phyloP scores from a whole-genome alignment of 179 eudicot species.

The Spergularia azorica region DNA sequence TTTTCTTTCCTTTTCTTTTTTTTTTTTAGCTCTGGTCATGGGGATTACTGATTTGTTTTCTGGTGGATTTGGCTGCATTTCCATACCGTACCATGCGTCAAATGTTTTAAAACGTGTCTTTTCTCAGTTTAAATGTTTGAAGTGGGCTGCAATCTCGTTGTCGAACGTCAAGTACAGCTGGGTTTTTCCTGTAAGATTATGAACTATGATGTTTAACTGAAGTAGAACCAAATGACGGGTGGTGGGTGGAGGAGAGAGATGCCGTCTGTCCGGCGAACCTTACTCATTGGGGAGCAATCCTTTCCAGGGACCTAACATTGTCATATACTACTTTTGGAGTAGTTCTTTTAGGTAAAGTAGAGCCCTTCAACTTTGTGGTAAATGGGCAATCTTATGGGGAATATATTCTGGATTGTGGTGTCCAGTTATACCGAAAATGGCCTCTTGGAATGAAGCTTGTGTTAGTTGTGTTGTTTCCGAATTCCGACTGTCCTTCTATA shows the following conservation, averaged over 20 bases:
- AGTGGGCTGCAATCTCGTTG: conserved; percentile 16
- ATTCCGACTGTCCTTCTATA: too few relatives aligned
- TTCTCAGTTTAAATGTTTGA: conserved; percentile 7
- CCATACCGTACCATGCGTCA: conserved; percentile 21
- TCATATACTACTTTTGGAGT: not conserved
- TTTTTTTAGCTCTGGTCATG: conserved; percentile 15
- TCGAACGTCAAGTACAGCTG: conserved; percentile 28
- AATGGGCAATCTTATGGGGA: not conserved
- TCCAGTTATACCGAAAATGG: conserved; percentile 1
- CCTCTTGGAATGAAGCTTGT: conserved; percentile 9
- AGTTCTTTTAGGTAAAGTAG: not conserved
- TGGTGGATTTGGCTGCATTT: conserved; percentile 27
- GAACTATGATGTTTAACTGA: conserved; percentile 6
- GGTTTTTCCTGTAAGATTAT: conserved; percentile 13
- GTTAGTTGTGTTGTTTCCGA: not conserved
- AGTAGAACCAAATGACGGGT: not conserved
- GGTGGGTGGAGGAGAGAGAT: not conserved
- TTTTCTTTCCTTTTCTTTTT: not conserved
- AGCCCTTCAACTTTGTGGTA: not conserved
- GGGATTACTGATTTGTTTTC: conserved; percentile 24
- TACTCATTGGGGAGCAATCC: not conserved
- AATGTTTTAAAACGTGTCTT: conserved; percentile 24
- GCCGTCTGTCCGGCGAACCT: not conserved
- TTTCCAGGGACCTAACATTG: conserved; percentile 4
- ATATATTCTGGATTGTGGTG: conserved; percentile 5